Percentiles rank a stretch among this genome's conserved stretches.
phyloP scores from a whole-genome alignment of 2,329 filamentous ascomycete species.

The Aureobasidium melanogenum region DNA sequence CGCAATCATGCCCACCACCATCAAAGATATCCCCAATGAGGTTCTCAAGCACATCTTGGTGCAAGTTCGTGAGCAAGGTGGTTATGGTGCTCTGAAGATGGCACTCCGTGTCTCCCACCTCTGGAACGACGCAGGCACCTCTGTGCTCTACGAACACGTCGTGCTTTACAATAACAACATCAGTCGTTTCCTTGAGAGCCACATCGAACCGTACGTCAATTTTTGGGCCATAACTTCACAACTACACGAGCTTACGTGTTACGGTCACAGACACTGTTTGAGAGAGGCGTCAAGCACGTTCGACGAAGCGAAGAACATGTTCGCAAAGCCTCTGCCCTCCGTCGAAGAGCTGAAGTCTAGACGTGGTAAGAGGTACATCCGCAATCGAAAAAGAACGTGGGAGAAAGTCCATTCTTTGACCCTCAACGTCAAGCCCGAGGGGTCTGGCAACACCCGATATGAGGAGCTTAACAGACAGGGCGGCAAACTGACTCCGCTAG shows the following conservation, averaged over 20 bases:
- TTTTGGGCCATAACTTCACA: background rate
- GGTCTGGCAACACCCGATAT: background rate
- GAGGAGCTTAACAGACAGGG: background rate
- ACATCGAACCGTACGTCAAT: background rate
- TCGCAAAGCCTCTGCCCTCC: background rate
- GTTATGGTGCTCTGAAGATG: background rate
- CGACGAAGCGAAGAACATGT: background rate
- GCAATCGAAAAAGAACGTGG: background rate
- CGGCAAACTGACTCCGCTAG: background rate
- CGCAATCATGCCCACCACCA: background rate
- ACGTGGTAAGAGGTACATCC: background rate
- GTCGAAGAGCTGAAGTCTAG: background rate
- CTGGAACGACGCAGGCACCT: background rate
- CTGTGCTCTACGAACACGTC: slow-evolving; percentile 2
- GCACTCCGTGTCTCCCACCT: background rate
- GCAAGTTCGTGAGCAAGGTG: background rate
- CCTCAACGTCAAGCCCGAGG: background rate
- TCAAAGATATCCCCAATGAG: background rate
- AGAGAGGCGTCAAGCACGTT: background rate
- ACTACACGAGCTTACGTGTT: background rate
- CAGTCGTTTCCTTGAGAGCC: background rate
- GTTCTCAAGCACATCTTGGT: background rate
- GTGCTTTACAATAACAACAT: background rate
- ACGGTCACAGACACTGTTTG: background rate
- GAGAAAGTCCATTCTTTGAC: background rate